These are phyloP conservation scores for Coemansia sp. DNA, from an alignment of 192 early-diverging fungal species.

Conservation along the genomic window DNA sequence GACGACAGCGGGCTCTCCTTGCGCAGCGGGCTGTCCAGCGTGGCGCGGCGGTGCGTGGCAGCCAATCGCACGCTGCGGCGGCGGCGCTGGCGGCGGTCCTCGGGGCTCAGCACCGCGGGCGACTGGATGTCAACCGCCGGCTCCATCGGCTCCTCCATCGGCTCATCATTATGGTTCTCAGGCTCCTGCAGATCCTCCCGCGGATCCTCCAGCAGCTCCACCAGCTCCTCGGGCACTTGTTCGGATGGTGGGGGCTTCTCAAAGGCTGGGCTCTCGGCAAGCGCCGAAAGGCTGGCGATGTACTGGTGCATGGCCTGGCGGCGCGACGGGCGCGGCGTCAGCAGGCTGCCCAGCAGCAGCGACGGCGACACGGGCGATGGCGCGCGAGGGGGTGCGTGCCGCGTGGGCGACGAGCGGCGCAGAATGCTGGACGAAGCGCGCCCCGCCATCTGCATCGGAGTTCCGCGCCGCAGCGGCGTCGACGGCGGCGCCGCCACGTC, in stretches of 20 bases:
- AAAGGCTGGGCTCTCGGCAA: not conserved
- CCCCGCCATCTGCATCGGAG: slow-evolving; percentile 37
- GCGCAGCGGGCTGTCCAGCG: not conserved
- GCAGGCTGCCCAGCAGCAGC: slow-evolving; percentile 3
- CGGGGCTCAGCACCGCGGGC: slow-evolving; percentile 10
- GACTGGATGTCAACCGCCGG: slow-evolving; percentile 20
- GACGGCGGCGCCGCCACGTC: slow-evolving; percentile 55
- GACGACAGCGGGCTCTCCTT: not conserved
- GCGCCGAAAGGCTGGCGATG: not conserved
- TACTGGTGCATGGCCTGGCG: slow-evolving; percentile 9
- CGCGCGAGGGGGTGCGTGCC: not conserved
- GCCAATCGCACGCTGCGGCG: slow-evolving; percentile 32
- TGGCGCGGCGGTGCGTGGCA: slow-evolving; percentile 1
- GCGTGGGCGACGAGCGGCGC: slow-evolving; percentile 7
- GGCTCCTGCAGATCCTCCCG: too few relatives aligned
- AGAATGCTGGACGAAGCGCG: slow-evolving; percentile 35
- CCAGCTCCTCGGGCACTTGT: not conserved
- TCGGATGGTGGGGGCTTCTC: not conserved
- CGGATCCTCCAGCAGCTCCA: too few relatives aligned
- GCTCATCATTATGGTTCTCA: too few relatives aligned
- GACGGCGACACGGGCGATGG: not conserved
- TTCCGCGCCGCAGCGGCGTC: slow-evolving; percentile 60
- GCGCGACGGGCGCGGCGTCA: slow-evolving; percentile 13
- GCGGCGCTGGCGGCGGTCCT: slow-evolving; percentile 12
- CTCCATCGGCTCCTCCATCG: not conserved